Evolutionary conservation across 768 basidiomycete genomes (phyloP).

Genomic region (Podaxis sp.): DNA sequence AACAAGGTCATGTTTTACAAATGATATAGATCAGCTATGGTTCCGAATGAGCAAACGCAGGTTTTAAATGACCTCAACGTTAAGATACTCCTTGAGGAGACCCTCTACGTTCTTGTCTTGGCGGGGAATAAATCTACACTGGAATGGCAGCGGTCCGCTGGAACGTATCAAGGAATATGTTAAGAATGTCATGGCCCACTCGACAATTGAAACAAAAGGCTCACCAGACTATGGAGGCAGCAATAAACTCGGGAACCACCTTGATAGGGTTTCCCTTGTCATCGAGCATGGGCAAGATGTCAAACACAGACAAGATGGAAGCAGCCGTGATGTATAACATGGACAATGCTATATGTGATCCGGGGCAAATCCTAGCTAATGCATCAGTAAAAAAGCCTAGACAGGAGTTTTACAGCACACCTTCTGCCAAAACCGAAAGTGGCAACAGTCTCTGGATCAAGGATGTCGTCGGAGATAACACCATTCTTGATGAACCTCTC

Average conservation of each 20-base stretch:
- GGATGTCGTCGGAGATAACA: conserved; percentile 3
- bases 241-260: conserved; percentile 21
- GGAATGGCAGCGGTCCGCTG: conserved; percentile 4
- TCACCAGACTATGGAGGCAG: conserved; percentile 1
- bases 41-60: too few relatives aligned
- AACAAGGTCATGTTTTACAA: too few relatives aligned
- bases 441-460: conserved; percentile 18
- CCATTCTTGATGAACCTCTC: conserved; percentile 22
- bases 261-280: conserved; percentile 26
- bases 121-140: conserved; percentile 2
- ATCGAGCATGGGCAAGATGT: conserved; percentile 25
- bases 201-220: neutral
- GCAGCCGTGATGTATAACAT: conserved; percentile 20
- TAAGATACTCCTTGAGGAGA: conserved; percentile 1
- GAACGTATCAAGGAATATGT: neutral
- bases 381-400: neutral
- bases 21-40: too few relatives aligned
- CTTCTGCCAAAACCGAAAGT: conserved; percentile 24
- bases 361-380: conserved; percentile 19
- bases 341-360: conserved; percentile 21
- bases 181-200: neutral
- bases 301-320: conserved; percentile 19
- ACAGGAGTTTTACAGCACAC: neutral
- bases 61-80: neutral
- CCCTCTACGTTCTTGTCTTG: neutral